These are phyloP conservation scores for Lactarius trivialis DNA, from an alignment of 768 basidiomycete species.

Conservation along the genomic window DNA sequence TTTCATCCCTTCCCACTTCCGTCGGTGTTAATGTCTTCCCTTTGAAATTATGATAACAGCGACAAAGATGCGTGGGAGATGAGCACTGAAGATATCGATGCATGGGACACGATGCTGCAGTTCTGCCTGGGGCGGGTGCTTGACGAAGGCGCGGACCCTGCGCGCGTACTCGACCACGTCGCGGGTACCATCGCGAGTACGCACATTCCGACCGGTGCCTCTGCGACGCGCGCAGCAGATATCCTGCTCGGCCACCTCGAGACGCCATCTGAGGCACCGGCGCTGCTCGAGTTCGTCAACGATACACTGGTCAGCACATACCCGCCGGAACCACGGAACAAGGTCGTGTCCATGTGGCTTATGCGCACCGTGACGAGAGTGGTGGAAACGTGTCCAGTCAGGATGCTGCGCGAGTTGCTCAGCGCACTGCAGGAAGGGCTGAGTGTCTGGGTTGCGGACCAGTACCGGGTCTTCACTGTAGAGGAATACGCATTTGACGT, in stretches of 20 bases:
- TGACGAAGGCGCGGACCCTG: slow-evolving; percentile 52
- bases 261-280: slow-evolving; percentile 48
- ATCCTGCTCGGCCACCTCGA: slow-evolving; percentile 51
- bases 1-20: not conserved
- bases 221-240: slow-evolving; percentile 54
- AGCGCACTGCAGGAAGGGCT: slow-evolving; percentile 49
- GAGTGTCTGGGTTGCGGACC: slow-evolving; percentile 59
- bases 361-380: slow-evolving; percentile 46
- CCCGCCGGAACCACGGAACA: slow-evolving; percentile 53
- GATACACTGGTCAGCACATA: slow-evolving; percentile 56
- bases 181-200: slow-evolving; percentile 41
- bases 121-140: slow-evolving; percentile 48
- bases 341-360: slow-evolving; percentile 55
- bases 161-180: slow-evolving; percentile 49
- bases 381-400: slow-evolving; percentile 50
- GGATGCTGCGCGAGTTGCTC: slow-evolving; percentile 41
- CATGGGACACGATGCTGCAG: slow-evolving; percentile 56
- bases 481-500: slow-evolving; percentile 58
- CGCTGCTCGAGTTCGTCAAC: slow-evolving; percentile 53
- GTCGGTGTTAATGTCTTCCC: not conserved
- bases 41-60: slow-evolving; percentile 14
- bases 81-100: slow-evolving; percentile 43
- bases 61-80: slow-evolving; percentile 42
- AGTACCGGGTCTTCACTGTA: slow-evolving; percentile 40
- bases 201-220: slow-evolving; percentile 33